Evolutionary conservation across 495 filamentous ascomycete genomes (phyloP).

Genomic region (Paragyromitra xinjiangensis): DNA sequence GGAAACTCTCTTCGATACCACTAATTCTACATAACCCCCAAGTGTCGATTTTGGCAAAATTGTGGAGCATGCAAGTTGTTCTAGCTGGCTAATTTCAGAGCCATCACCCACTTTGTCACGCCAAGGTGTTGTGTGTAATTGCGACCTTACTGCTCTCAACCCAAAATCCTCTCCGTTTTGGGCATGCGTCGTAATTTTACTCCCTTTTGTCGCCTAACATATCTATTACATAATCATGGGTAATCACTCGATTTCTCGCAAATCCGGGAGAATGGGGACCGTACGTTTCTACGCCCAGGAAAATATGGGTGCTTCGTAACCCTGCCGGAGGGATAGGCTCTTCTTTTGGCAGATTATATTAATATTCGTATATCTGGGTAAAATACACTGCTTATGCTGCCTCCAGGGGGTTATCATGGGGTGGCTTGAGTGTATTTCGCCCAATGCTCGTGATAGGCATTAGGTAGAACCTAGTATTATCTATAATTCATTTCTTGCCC

Average conservation of each 20-base stretch:
- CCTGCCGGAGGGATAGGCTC: neutral
- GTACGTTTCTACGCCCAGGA: neutral
- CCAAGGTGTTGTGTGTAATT: too few relatives aligned
- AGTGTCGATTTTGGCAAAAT: too few relatives aligned
- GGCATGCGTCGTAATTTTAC: too few relatives aligned
- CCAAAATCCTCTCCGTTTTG: too few relatives aligned
- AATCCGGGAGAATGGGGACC: neutral
- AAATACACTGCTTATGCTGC: neutral
- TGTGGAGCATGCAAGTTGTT: too few relatives aligned
- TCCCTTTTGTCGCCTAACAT: too few relatives aligned
- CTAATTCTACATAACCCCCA: too few relatives aligned
- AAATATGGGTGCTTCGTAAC: neutral
- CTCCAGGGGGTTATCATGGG: neutral
- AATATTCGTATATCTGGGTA: neutral
- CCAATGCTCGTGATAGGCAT: neutral
- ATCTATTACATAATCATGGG: neutral
- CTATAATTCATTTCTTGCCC: conserved; percentile 64
- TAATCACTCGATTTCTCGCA: neutral
- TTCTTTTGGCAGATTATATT: neutral
- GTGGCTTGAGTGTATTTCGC: neutral
- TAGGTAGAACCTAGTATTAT: neutral
- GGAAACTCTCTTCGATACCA: neutral
- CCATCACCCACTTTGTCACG: too few relatives aligned
- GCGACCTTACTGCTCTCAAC: too few relatives aligned
- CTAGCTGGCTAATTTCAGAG: too few relatives aligned